phyloP scores from a whole-genome alignment of 2,329 filamentous ascomycete species.

The Paraphaeosphaeria sporulosa region DNA sequence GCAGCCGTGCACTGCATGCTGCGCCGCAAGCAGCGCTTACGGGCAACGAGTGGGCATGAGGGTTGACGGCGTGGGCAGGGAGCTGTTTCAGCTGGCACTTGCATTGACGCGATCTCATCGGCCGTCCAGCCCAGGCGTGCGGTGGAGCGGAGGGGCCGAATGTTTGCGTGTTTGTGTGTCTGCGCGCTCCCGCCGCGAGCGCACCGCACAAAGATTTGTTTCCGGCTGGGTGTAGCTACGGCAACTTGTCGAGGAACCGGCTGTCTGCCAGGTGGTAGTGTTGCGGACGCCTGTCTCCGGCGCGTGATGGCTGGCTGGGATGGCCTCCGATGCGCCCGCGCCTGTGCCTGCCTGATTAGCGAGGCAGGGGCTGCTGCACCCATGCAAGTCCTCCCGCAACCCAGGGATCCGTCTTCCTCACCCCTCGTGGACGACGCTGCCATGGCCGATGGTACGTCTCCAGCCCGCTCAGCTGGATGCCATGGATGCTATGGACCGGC shows the following conservation, averaged over 20 bases:
- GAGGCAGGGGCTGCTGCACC: background rate
- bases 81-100: constrained; percentile 23
- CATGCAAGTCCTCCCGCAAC: background rate
- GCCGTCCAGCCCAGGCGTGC: background rate
- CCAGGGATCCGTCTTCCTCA: constrained; percentile 6
- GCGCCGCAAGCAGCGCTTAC: constrained; percentile 17
- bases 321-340: background rate
- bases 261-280: background rate
- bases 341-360: background rate
- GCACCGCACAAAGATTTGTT: background rate
- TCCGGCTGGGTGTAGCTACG: background rate
- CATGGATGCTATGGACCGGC: background rate
- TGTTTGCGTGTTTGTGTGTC: background rate
- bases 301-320: background rate
- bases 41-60: constrained; percentile 16
- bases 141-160: background rate
- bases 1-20: constrained; percentile 1
- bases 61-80: constrained; percentile 7
- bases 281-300: background rate
- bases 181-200: background rate
- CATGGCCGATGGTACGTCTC: background rate
- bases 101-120: background rate
- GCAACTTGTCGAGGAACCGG: constrained; percentile 1
- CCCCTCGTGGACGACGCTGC: background rate
- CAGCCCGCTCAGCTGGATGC: background rate